Evolutionary conservation across 768 basidiomycete genomes (phyloP), one percentile per base, ranked within the genome.

Genomic region (Pleurotus sapidus): DNA sequence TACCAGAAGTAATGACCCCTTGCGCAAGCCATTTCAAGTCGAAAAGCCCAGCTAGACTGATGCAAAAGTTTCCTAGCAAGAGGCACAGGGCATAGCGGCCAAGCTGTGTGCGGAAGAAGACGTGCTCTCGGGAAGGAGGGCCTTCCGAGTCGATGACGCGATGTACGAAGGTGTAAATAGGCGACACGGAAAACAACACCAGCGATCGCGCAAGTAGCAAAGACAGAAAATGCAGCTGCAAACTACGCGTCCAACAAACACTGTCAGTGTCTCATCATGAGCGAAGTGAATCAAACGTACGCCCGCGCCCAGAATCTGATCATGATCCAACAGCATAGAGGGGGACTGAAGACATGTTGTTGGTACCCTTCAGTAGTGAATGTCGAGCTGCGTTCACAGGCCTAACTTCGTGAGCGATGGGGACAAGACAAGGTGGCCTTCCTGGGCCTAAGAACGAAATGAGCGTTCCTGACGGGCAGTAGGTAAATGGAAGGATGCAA

Each of bases 51-150:
- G 84, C 75, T 14, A 75, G 51, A 30, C 78, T 76, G 57, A 72
- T 81, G 65, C 85, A 70, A 54, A 82, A 70, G 66, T 89, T 84
- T 59, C 80, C 79, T 24, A 84, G 61, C 59, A 89, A 73, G 56
- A 91, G 74, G 63, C 83, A 88, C 39, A 74, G 77, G n/a, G 81
- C 79, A 66, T 89, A 89, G 49, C 81, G 78, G 1, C 89, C 89
- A 12, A 89, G 78, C 60, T 88, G 87, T 5, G 87, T 88, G 57
- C 80, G 78, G 68, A 91, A 88, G 68, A 90, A 89, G 58, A 83
- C 71, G 42, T 77, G 81, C 67, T 84, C 83, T 30, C 71, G 70
- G 15, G 76, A 7, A 6, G 49, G 20, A 39, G 20, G 65, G 15
- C 57, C 60, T 30, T 66, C 60, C 5, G n/a, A n/a, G 37, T 56